These are phyloP conservation scores for Suzukiozyma palmioleophila DNA, from an alignment of 1,139 yeast species.

Conservation along the genomic window DNA sequence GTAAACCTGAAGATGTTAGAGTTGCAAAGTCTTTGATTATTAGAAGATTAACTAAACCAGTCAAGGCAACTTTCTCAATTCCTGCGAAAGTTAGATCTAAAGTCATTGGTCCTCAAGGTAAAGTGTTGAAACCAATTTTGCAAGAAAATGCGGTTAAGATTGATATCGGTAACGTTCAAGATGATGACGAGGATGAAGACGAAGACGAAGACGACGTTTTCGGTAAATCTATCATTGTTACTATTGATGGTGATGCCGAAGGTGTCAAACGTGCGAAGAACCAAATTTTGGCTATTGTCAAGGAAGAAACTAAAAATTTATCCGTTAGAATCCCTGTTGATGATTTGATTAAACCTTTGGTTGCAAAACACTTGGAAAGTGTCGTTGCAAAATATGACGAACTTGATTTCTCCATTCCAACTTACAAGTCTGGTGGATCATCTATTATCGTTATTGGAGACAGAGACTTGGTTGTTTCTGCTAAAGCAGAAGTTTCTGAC, in stretches of 20 bases:
- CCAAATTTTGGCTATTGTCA: conserved; percentile 68
- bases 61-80: conserved; percentile 54
- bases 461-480: conserved; percentile 52
- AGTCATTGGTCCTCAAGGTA: conserved; percentile 89
- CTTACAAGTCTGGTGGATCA: conserved; percentile 19
- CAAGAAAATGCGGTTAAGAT: conserved; percentile 68
- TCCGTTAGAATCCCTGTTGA: conserved; percentile 47
- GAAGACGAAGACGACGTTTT: conserved; percentile 42
- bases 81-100: conserved; percentile 79
- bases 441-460: conserved; percentile 55
- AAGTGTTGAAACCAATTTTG: conserved; percentile 73
- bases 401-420: conserved; percentile 34
- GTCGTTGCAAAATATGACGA: conserved; percentile 18
- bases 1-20: conserved; percentile 64
- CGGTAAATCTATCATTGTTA: conserved; percentile 55
- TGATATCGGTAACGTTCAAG: conserved; percentile 58
- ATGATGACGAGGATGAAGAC: conserved; percentile 21
- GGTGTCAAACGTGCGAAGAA: conserved; percentile 74
- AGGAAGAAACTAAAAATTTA: conserved; percentile 64
- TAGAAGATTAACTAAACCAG: conserved; percentile 74
- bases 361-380: conserved; percentile 24
- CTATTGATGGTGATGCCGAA: conserved; percentile 80
- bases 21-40: conserved; percentile 74
- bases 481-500: conserved; percentile 44
- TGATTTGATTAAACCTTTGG: conserved; percentile 49